Evolutionary conservation across 768 basidiomycete genomes (phyloP), one percentile per base, ranked within the genome.

Genomic region (Paxillus ammoniavirescens): DNA sequence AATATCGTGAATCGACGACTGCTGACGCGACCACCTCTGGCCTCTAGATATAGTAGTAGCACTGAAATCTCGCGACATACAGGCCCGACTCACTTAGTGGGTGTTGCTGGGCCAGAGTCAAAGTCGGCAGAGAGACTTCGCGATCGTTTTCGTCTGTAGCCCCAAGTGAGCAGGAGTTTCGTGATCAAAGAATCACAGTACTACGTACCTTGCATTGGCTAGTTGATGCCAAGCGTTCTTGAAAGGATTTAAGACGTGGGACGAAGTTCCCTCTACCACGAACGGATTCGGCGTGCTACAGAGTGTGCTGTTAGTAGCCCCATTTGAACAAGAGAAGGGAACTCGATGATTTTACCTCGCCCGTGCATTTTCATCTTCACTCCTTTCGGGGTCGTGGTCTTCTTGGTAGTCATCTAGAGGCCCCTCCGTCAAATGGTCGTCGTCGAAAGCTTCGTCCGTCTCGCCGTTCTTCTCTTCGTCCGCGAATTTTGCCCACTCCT

Each of bases 141-240:
- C n/a, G 50, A 41, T 49, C 69, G 61, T 53, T 71, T 71, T 21
- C 51, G 55, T 36, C 63, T 70, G 47, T 38, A 8, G 2, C 3
- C 28, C 33, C 2, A 5, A 10, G 13, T 65, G 48, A 61, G 18
- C 17, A 42, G 30, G 36, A 14, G 18, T 8, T 17, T 33, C 31
- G 41, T 7, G 18, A 30, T 52, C 2, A 38, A 47, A 21, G 12
- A 28, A 15, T 17, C 2, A 13, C 9, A 2, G 47, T 54, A 6
- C 26, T 26, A 26, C 26, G 6, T 26, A 61, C 64, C 59, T 56
- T 35, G 61, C 57, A 14, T 55, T 46, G 14, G 61, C 15, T 17
- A 67, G 40, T 28, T 38, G 53, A 50, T 57, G 52, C 65, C 66
- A 68, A 35, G 60, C 59, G 38, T 58, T n/a, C 3, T 46, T 49